A percentile compares a stretch with the other conserved stretches of the same genome.
These are phyloP conservation scores for Talaromyces proteolyticus DNA, from an alignment of 495 filamentous ascomycete genomes.

Conservation along the genomic window DNA sequence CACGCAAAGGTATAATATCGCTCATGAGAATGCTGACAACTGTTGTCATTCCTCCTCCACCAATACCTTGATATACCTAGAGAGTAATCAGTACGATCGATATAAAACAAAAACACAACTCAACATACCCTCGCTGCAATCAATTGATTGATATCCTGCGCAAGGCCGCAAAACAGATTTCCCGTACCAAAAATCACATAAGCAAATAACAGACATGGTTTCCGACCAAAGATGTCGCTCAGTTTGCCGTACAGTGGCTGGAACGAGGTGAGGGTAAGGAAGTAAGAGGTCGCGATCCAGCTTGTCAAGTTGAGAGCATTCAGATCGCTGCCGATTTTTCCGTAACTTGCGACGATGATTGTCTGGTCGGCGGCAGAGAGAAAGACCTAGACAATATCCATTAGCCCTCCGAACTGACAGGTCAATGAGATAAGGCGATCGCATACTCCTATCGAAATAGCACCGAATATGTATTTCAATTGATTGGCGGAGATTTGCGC, in stretches of 20 bases:
- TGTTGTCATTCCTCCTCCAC: slow-evolving; percentile 81
- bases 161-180: slow-evolving; percentile 66
- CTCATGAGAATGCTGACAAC: slow-evolving; percentile 73
- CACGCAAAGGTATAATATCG: slow-evolving; percentile 71
- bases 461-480: slow-evolving; percentile 42
- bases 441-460: slow-evolving; percentile 48
- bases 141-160: slow-evolving; percentile 61
- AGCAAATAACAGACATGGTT: slow-evolving; percentile 63
- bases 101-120: not conserved
- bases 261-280: slow-evolving; percentile 73
- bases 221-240: slow-evolving; percentile 80
- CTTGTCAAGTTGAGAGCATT: slow-evolving; percentile 72
- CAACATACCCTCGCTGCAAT: slow-evolving; percentile 54
- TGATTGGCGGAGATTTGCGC: slow-evolving; percentile 22
- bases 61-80: slow-evolving; percentile 60
- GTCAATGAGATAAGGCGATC: not conserved
- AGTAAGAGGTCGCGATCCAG: slow-evolving; percentile 81
- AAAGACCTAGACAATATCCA: slow-evolving; percentile 44
- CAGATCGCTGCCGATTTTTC: slow-evolving; percentile 74
- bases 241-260: slow-evolving; percentile 76
- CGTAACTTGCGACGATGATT: slow-evolving; percentile 73
- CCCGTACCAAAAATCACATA: slow-evolving; percentile 72
- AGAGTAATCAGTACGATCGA: not conserved
- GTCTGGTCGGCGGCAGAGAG: slow-evolving; percentile 76
- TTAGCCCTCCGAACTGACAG: not conserved